Evolutionary conservation across 1,284 basidiomycete species (phyloP).

Genomic region (Apiotrichum veenhuisii): DNA sequence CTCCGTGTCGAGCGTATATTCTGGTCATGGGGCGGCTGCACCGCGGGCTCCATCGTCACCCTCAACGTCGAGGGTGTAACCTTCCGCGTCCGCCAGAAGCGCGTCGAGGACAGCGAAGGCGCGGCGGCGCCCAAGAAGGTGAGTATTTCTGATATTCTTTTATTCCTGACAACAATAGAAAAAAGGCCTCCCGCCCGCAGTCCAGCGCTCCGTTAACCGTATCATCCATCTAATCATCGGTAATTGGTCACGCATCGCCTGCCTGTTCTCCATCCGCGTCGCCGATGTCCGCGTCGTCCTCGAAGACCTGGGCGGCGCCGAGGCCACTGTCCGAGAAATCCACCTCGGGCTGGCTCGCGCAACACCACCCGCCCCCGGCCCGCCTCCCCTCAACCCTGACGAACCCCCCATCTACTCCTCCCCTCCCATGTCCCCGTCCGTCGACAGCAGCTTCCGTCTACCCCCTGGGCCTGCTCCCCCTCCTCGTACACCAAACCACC

Average conservation of each 20-base stretch:
- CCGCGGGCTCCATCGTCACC: slow-evolving; percentile 25
- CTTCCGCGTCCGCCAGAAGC: slow-evolving; percentile 19
- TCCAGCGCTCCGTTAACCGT: slow-evolving; percentile 11
- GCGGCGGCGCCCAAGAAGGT: slow-evolving; percentile 7
- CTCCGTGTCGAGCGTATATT: slow-evolving; percentile 32
- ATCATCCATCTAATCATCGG: slow-evolving; percentile 30
- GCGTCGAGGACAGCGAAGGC: background rate
- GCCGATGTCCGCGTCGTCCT: slow-evolving; percentile 34
- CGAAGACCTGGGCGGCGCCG: slow-evolving; percentile 36
- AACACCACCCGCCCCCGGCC: background rate
- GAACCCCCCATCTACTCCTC: background rate
- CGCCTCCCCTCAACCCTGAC: slow-evolving; percentile 1
- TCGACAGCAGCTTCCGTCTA: background rate
- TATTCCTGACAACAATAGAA: background rate
- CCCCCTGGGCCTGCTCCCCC: background rate
- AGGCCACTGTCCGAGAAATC: slow-evolving; percentile 25
- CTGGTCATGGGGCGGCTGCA: slow-evolving; percentile 35
- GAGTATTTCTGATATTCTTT: background rate
- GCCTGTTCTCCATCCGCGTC: slow-evolving; percentile 36
- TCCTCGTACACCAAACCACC: background rate
- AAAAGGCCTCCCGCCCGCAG: slow-evolving; percentile 3
- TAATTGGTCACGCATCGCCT: slow-evolving; percentile 36
- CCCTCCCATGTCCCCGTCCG: background rate
- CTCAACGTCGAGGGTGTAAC: slow-evolving; percentile 40
- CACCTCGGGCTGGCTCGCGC: slow-evolving; percentile 20